phyloP scores from a whole-genome alignment of 2,329 filamentous ascomycete genomes.

The Periconia sp. region DNA sequence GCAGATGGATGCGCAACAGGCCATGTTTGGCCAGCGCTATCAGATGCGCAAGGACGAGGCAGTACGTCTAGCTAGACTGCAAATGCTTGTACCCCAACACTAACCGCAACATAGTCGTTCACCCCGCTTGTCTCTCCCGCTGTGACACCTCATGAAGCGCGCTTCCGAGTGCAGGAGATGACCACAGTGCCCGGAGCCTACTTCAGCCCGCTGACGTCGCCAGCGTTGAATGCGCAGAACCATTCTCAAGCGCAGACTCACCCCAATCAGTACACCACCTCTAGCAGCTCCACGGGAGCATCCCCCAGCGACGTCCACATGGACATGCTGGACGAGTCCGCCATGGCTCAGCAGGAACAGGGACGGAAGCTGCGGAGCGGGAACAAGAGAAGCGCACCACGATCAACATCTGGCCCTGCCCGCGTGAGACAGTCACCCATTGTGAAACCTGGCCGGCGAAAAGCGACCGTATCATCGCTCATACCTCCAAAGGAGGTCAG shows the following conservation, averaged over 20 bases:
- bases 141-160: constrained; percentile 77
- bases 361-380: constrained; percentile 41
- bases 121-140: constrained; percentile 85
- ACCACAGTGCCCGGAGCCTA: constrained; percentile 72
- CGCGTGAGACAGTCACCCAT: constrained; percentile 74
- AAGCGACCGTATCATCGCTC: constrained; percentile 50
- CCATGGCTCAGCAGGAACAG: constrained; percentile 49
- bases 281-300: constrained; percentile 57
- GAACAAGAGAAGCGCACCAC: constrained; percentile 60
- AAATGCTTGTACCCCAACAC: constrained; percentile 6
- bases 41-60: constrained; percentile 72
- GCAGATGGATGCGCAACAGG: constrained; percentile 60
- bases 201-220: constrained; percentile 84
- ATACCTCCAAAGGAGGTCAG: constrained; percentile 55
- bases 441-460: constrained; percentile 65
- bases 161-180: constrained; percentile 65
- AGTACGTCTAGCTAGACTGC: constrained; percentile 50
- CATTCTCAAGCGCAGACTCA: constrained; percentile 39
- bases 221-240: constrained; percentile 75
- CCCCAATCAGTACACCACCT: constrained; percentile 50
- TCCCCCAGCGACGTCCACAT: constrained; percentile 56
- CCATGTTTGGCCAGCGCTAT: constrained; percentile 69
- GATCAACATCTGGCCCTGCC: constrained; percentile 49
- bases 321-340: constrained; percentile 50
- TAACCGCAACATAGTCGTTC: constrained; percentile 67